Base-by-base conservation (phyloP, 2,329 filamentous ascomycete species). In the Neofusicoccum kwambonambiense region DNA sequence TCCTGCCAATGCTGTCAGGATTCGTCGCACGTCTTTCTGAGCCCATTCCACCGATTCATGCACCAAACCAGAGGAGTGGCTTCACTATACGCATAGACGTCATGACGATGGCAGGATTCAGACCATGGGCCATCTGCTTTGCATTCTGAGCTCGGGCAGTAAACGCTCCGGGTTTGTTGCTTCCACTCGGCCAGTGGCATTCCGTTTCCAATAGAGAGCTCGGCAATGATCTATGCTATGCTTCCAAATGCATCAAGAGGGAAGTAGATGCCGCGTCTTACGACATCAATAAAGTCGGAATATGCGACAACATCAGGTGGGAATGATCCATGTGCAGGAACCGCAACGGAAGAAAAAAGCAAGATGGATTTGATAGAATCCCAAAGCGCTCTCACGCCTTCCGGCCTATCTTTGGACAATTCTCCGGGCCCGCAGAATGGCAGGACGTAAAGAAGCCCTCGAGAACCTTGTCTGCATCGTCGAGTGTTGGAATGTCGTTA, bases 391-490 rank as follows among this genome's bases (percentile, higher is more conserved):
- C 27, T 52, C 19, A 52, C 27, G 9, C n/a, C 49, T n/a, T 27
- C 27, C 12, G 49, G 49, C 3, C 27, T 27, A n/a, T 27, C 27
- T 9, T 3, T 8, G 12, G 70, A 64, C 82, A 84, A 3, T 58
- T 52, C 0, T 74, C 71, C 4, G 77, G 76, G 0, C 81, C 81
- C 3, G 76, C 74, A 39, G 72, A 68, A 34, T 78, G 72, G 65
- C 82, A 84, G 61, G 77, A 78, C 1, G 74, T 76, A 70, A 80
- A 82, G 69, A 83, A 81, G 1, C 72, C 70, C 0, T 75, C 67
- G 67, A 82, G 72, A 27, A 73, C 76, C 34, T 78, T 79, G 63
- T 83, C 79, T 3, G 78, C 75, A 65, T 83, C 80, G 12, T 72
- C 12, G 15, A 52, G 19, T 15, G 8, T 11, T 15, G 44, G 44